Conservation (phyloP, 257 asterid genomes). For the Parsonsia alboflavescens region DNA sequence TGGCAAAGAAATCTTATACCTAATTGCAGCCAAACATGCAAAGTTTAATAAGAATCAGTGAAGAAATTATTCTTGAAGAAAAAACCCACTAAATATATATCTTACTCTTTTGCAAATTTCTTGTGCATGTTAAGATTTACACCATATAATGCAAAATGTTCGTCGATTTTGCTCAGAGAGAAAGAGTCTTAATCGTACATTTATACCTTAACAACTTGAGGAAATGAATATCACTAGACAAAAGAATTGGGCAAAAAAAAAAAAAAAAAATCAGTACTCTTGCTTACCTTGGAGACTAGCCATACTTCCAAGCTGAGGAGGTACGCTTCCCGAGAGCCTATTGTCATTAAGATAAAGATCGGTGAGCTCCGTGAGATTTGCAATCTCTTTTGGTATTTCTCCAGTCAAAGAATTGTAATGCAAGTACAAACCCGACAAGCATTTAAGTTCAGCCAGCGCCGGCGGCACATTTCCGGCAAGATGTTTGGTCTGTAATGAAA, state of each 20-base stretch:
- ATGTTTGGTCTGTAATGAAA: constrained; percentile 55
- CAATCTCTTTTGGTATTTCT: constrained; percentile 74
- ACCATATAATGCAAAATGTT: background rate
- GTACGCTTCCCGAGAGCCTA: constrained; percentile 57
- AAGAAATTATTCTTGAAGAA: background rate
- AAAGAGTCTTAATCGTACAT: background rate
- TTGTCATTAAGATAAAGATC: constrained; percentile 82
- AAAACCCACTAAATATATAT: no score
- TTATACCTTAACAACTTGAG: no score
- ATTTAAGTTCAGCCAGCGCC: constrained; percentile 75
- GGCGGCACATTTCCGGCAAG: constrained; percentile 83
- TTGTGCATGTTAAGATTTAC: background rate
- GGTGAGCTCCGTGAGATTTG: constrained; percentile 63
- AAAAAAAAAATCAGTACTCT: background rate
- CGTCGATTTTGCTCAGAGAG: background rate
- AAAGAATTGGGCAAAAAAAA: background rate
- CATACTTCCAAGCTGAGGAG: constrained; percentile 70
- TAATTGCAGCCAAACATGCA: background rate
- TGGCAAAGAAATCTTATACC: background rate
- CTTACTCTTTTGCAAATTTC: background rate
- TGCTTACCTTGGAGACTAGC: constrained; percentile 78
- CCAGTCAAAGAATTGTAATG: constrained; percentile 80
- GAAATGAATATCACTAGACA: background rate
- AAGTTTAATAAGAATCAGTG: background rate
- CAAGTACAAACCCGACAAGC: constrained; percentile 76